phyloP scores from a whole-genome alignment of 257 asterid species.

The Lycium barbarum region DNA sequence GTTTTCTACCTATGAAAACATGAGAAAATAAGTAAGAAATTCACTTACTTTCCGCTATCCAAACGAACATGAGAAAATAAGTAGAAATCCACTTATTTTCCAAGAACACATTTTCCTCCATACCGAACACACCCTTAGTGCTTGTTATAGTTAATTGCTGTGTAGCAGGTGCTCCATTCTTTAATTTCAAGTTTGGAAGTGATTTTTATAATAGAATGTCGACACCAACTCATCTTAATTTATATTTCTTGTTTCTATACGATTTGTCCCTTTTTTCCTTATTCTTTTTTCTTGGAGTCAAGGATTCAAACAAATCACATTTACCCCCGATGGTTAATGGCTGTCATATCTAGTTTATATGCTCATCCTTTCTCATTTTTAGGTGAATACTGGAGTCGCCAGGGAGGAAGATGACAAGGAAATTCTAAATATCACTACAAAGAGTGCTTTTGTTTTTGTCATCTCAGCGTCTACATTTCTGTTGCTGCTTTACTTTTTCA shows the following conservation, averaged over 20 bases:
- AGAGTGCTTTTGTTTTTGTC: slow-evolving; percentile 88
- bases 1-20: no score
- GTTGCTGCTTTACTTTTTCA: slow-evolving; percentile 90
- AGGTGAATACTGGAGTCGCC: slow-evolving; percentile 68
- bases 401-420: slow-evolving; percentile 74
- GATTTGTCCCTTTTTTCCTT: not conserved
- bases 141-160: not conserved
- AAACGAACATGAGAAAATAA: no score
- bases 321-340: not conserved
- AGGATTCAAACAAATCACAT: not conserved
- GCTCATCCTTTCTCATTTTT: slow-evolving; percentile 9
- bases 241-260: not conserved
- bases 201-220: not conserved
- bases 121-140: no score
- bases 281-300: slow-evolving; percentile 4
- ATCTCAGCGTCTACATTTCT: slow-evolving; percentile 88
- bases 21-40: no score
- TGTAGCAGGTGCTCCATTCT: not conserved
- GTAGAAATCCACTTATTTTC: no score
- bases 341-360: not conserved
- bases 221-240: not conserved
- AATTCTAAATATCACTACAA: slow-evolving; percentile 65
- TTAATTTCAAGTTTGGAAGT: not conserved
- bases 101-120: no score
- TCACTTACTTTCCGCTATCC: no score